Percentiles rank a stretch among this genome's conserved stretches.
These are phyloP conservation scores for Cordyceps javanica DNA, from an alignment of 2,329 filamentous ascomycete genomes.

Conservation along the genomic window DNA sequence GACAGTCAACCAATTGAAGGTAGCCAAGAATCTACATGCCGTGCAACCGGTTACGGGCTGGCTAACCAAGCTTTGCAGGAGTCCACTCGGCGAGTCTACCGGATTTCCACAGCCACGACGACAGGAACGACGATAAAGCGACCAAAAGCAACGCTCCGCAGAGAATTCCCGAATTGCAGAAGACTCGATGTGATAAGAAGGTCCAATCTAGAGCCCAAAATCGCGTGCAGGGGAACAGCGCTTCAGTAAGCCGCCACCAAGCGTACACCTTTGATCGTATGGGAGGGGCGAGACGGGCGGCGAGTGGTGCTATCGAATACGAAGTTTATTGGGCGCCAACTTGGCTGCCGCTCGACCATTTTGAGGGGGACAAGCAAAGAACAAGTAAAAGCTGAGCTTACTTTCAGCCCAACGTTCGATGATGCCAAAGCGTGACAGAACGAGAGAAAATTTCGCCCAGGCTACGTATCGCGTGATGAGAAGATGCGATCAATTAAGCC, in stretches of 20 bases:
- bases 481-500: not conserved
- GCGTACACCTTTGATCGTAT: conserved; percentile 1
- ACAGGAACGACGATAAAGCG: not conserved
- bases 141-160: not conserved
- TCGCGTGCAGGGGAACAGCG: not conserved
- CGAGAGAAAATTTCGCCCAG: not conserved
- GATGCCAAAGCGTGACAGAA: not conserved
- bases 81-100: conserved; percentile 9
- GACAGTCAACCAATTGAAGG: not conserved
- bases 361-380: not conserved
- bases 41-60: not conserved
- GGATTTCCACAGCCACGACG: not conserved
- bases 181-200: not conserved
- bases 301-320: not conserved
- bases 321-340: not conserved
- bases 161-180: not conserved
- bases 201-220: not conserved
- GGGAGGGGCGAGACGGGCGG: not conserved
- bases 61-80: not conserved
- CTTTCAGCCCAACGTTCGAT: not conserved
- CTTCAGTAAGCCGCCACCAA: not conserved
- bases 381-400: not conserved
- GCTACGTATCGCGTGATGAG: not conserved
- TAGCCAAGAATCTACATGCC: not conserved
- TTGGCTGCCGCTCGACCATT: not conserved